These are phyloP conservation scores for Exophiala spinifera DNA, from an alignment of 2,329 filamentous ascomycete genomes.

Conservation along the genomic window DNA sequence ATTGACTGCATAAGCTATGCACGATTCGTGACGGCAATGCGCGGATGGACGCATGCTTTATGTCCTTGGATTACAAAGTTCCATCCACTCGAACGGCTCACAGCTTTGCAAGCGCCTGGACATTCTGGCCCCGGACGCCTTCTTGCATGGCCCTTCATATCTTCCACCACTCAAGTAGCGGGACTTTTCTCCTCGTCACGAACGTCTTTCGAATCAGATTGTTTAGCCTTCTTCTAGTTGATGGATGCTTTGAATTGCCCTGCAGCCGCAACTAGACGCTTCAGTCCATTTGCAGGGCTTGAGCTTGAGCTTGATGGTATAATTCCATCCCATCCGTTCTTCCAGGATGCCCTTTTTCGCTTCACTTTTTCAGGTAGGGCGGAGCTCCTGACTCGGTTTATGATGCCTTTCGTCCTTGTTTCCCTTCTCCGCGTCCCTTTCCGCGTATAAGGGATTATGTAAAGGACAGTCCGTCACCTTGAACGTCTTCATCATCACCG, in stretches of 20 bases:
- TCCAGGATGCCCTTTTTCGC: constrained; percentile 15
- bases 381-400: neutral
- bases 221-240: neutral
- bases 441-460: neutral
- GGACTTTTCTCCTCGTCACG: constrained; percentile 2
- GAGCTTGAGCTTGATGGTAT: neutral
- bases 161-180: constrained; percentile 18
- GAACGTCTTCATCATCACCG: neutral
- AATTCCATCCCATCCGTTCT: neutral
- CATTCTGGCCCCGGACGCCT: constrained; percentile 10
- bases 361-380: neutral
- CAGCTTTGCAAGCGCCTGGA: constrained; percentile 21
- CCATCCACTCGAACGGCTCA: constrained; percentile 6
- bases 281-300: constrained; percentile 14
- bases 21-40: neutral
- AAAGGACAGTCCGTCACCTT: neutral
- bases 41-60: constrained; percentile 12
- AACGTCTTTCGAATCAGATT: neutral
- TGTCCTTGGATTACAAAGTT: neutral
- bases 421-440: neutral
- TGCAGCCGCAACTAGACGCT: constrained; percentile 16
- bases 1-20: neutral
- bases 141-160: constrained; percentile 7
- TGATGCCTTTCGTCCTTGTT: neutral
- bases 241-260: constrained; percentile 5